These are phyloP conservation scores for Monosporascus cannonballus DNA, from an alignment of 2,329 filamentous ascomycete genomes.

Conservation along the genomic window DNA sequence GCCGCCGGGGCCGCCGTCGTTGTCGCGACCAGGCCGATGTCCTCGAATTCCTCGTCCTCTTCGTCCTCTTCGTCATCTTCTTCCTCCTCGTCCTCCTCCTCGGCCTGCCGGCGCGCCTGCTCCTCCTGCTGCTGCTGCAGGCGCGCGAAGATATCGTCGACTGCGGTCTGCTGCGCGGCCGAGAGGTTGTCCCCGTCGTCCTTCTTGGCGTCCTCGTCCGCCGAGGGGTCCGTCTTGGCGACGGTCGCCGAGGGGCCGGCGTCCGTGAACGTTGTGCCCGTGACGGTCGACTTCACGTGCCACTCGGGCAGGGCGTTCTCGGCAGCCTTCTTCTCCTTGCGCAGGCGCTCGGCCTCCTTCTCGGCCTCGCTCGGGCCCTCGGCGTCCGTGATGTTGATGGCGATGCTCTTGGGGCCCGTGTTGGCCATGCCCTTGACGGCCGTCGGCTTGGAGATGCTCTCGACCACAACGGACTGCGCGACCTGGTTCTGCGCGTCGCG, in stretches of 20 bases:
- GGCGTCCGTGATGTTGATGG: conserved; percentile 61
- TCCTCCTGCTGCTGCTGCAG: conserved; percentile 51
- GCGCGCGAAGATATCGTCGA: conserved; percentile 63
- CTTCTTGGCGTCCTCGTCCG: conserved; percentile 38
- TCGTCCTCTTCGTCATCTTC: conserved; percentile 24
- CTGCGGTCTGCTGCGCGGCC: conserved; percentile 48
- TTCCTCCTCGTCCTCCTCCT: conserved; percentile 36
- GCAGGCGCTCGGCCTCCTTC: conserved; percentile 56
- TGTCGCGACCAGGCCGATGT: conserved; percentile 15
- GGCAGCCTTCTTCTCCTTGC: conserved; percentile 57
- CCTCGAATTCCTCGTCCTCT: conserved; percentile 29
- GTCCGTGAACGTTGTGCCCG: conserved; percentile 49
- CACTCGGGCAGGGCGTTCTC: conserved; percentile 67
- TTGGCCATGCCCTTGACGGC: conserved; percentile 64
- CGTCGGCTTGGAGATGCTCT: conserved; percentile 49
- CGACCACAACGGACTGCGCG: conserved; percentile 52
- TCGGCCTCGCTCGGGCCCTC: conserved; percentile 63
- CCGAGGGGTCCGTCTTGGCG: conserved; percentile 37
- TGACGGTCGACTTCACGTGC: conserved; percentile 67
- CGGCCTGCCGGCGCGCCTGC: conserved; percentile 43
- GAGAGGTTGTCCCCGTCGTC: conserved; percentile 39
- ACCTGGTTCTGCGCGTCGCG: conserved; percentile 64
- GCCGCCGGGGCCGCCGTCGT: neutral
- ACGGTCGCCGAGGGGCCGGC: conserved; percentile 29
- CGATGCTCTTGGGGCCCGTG: conserved; percentile 61